Conservation (phyloP, 2,329 filamentous ascomycete species). For the Talaromyces sp. region DNA sequence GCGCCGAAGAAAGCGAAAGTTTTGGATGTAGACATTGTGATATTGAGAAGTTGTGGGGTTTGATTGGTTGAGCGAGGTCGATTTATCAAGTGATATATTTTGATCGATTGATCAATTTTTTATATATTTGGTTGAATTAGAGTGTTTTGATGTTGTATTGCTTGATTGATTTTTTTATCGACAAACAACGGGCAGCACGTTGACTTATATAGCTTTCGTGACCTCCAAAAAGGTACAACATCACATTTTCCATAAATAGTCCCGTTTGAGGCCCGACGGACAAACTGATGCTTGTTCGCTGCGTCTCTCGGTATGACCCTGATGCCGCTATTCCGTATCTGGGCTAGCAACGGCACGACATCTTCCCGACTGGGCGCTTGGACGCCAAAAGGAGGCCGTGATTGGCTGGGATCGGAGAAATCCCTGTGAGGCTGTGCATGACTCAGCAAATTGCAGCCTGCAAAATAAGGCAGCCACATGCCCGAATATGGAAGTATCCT, state of each 20-base stretch:
- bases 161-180: not conserved
- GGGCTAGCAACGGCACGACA: not conserved
- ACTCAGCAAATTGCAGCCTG: not conserved
- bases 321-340: not conserved
- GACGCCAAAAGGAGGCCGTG: not conserved
- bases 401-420: not conserved
- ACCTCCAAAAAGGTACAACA: not conserved
- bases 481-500: not conserved
- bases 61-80: not conserved
- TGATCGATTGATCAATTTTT: not conserved
- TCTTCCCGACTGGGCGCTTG: not conserved
- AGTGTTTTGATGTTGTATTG: not conserved
- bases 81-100: not conserved
- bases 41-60: not conserved
- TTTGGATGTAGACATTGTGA: constrained; percentile 13
- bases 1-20: constrained; percentile 50
- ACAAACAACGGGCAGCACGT: not conserved
- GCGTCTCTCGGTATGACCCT: not conserved
- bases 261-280: not conserved
- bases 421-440: not conserved
- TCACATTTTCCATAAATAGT: not conserved
- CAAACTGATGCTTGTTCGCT: not conserved
- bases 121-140: not conserved
- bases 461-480: not conserved
- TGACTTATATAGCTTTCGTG: not conserved